These are phyloP conservation scores for Coemansia sp. DNA, from an alignment of 192 early-diverging fungal species.

Conservation along the genomic window DNA sequence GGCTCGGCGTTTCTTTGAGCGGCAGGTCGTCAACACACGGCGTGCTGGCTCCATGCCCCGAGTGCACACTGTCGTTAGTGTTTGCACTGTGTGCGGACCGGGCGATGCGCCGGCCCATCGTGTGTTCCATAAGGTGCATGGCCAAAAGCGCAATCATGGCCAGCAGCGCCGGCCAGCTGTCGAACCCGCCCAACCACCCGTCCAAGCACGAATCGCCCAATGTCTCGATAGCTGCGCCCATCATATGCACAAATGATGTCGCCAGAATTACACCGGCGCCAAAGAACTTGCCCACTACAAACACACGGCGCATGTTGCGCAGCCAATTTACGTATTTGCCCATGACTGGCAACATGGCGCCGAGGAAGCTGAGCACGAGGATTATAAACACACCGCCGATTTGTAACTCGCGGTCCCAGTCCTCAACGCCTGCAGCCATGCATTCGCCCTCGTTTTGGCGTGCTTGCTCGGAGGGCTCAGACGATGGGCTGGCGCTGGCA, in stretches of 20 bases:
- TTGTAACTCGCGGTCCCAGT: conserved; percentile 53
- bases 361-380: conserved; percentile 53
- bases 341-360: conserved; percentile 57
- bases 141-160: conserved; percentile 65
- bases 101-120: conserved; percentile 25
- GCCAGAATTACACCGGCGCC: conserved; percentile 72
- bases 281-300: conserved; percentile 58
- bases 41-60: not conserved
- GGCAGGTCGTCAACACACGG: not conserved
- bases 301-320: conserved; percentile 22
- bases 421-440: conserved; percentile 31
- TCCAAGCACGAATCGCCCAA: conserved; percentile 62
- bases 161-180: conserved; percentile 57
- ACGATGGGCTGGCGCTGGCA: not conserved
- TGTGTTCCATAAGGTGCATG: conserved; percentile 67
- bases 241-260: conserved; percentile 78
- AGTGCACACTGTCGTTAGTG: not conserved
- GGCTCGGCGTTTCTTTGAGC: not conserved
- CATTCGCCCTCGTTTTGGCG: conserved; percentile 18
- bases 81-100: not conserved
- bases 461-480: not conserved
- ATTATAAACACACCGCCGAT: conserved; percentile 60
- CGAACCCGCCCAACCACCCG: conserved; percentile 51
- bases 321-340: conserved; percentile 38
- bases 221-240: conserved; percentile 57